These are phyloP conservation scores for Erigeron canadensis DNA, from an alignment of 129 eudicot species.

Conservation along the genomic window DNA sequence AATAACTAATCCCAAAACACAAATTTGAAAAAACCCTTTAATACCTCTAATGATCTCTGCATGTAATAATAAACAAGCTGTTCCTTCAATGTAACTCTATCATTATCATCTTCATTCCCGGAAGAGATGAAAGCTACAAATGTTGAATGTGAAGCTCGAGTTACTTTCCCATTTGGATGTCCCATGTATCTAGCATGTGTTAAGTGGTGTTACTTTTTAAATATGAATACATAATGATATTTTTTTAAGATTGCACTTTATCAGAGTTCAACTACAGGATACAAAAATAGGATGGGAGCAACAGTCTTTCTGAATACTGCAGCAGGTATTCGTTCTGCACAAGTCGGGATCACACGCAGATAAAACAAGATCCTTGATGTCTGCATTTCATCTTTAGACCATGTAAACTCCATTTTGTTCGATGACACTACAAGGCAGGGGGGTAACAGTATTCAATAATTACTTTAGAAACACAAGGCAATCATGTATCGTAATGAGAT, in stretches of 20 bases:
- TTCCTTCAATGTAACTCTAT: slow-evolving; percentile 74
- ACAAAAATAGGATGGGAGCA: slow-evolving; percentile 85
- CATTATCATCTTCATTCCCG: slow-evolving; percentile 60
- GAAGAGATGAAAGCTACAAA: slow-evolving; percentile 86
- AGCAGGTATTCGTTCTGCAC: slow-evolving; percentile 65
- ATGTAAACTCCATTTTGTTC: slow-evolving; percentile 49
- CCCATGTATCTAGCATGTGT: slow-evolving; percentile 72
- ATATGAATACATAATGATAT: neutral
- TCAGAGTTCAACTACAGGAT: slow-evolving; percentile 43
- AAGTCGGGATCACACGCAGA: slow-evolving; percentile 82
- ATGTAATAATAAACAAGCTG: slow-evolving; percentile 91
- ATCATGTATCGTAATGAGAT: neutral
- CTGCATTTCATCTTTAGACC: slow-evolving; percentile 91
- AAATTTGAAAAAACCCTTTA: neutral
- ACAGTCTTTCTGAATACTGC: slow-evolving; percentile 59
- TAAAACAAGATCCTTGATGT: slow-evolving; percentile 85
- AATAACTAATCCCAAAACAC: neutral
- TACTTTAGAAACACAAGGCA: neutral
- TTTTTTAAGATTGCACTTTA: neutral
- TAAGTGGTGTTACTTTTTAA: slow-evolving; percentile 36
- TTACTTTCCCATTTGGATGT: slow-evolving; percentile 85
- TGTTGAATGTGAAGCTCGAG: slow-evolving; percentile 82
- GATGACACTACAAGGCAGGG: slow-evolving; percentile 41
- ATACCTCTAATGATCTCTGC: slow-evolving; percentile 95
- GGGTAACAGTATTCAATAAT: neutral